Conservation (phyloP, 148 eudicot genomes). For the Rhododendron griersonianum region DNA sequence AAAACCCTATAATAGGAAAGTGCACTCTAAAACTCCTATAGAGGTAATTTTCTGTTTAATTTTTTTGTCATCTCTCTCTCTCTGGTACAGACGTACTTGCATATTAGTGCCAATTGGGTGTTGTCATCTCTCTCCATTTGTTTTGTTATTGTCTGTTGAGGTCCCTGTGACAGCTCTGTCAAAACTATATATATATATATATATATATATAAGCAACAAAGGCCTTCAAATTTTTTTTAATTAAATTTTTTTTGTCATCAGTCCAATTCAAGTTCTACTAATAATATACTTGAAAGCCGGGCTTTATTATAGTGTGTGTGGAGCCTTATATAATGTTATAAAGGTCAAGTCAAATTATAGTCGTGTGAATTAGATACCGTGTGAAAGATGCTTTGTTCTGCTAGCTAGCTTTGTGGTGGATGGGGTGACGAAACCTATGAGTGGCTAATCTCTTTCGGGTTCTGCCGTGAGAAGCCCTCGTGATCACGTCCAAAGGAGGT, state of each 20-base stretch:
- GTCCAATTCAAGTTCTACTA: not conserved
- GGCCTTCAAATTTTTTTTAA: not conserved
- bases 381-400: not conserved
- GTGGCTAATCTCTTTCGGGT: too few species aligned
- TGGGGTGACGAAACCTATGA: not conserved
- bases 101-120: not conserved
- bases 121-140: not conserved
- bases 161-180: not conserved
- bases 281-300: not conserved
- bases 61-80: not conserved
- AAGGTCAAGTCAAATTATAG: too few species aligned
- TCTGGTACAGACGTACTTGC: not conserved
- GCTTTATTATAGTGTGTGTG: not conserved
- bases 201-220: not conserved
- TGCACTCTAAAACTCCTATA: too few species aligned
- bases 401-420: not conserved
- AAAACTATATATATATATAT: not conserved
- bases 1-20: too few species aligned
- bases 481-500: too few species aligned
- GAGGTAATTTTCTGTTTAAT: too few species aligned
- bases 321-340: too few species aligned
- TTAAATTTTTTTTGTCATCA: not conserved
- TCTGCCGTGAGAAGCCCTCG: too few species aligned
- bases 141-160: not conserved
- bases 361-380: too few species aligned